Evolutionary conservation across 164 flowering plant genomes (phyloP).

Genomic region (Brasenia schreberi): DNA sequence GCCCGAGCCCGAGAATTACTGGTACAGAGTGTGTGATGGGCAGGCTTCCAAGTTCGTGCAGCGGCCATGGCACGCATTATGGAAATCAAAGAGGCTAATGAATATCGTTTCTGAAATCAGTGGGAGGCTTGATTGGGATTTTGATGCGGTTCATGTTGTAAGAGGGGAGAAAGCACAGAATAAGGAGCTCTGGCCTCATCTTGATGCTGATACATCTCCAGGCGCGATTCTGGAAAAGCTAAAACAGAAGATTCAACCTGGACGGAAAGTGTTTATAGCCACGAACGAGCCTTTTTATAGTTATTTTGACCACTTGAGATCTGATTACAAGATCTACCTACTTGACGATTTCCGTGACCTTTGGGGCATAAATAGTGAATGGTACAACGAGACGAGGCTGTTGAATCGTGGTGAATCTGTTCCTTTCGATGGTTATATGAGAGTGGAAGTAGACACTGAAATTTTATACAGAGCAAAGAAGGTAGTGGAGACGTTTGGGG

Average conservation of each 20-base stretch:
- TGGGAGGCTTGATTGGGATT: constrained; percentile 94
- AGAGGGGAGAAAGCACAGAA: constrained; percentile 86
- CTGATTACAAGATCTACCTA: constrained; percentile 68
- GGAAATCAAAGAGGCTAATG: constrained; percentile 97
- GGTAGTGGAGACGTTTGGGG: constrained; percentile 76
- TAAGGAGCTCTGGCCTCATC: constrained; percentile 80
- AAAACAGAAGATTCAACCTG: constrained; percentile 37
- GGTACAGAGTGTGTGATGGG: constrained; percentile 96
- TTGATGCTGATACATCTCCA: constrained; percentile 79
- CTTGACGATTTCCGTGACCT: constrained; percentile 78
- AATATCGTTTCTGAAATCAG: constrained; percentile 86
- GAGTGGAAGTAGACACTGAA: constrained; percentile 91
- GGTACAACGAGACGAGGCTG: constrained; percentile 73
- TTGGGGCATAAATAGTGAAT: constrained; percentile 81
- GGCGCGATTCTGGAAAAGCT: constrained; percentile 50
- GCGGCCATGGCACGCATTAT: constrained; percentile 88
- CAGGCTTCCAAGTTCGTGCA: constrained; percentile 65
- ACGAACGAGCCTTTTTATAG: constrained; percentile 82
- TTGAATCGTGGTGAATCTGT: constrained; percentile 62
- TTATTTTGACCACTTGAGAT: constrained; percentile 80
- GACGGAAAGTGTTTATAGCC: constrained; percentile 82
- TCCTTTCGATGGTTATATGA: constrained; percentile 93
- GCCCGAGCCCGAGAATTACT: constrained; percentile 90
- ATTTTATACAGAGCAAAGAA: constrained; percentile 77
- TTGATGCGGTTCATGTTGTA: constrained; percentile 90